Evolutionary conservation across 192 early-diverging fungal species (phyloP).

Genomic region (Chytriomyces hyalinus): DNA sequence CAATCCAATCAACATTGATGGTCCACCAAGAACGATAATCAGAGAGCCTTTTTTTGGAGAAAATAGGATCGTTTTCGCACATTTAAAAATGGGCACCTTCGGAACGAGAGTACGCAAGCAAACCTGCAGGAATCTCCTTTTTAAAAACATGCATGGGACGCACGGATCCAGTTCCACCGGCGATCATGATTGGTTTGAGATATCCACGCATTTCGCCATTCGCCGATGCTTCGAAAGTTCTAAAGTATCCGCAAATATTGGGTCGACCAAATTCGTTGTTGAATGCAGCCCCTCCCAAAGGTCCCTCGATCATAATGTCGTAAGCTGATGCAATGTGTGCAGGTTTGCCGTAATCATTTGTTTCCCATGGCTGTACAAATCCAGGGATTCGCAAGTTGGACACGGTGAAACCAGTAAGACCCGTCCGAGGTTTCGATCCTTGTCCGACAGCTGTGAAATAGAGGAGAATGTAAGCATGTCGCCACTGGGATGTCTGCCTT

Average conservation of each 20-base stretch:
- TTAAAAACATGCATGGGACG: constrained; percentile 90
- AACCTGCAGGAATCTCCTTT: constrained; percentile 76
- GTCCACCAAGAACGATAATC: constrained; percentile 93
- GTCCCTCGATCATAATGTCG: constrained; percentile 98
- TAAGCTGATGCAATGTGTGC: constrained; percentile 87
- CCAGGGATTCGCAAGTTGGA: constrained; percentile 94
- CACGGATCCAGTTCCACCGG: constrained; percentile 94
- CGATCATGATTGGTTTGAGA: constrained; percentile 99
- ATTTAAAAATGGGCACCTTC: not conserved
- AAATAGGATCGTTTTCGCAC: not conserved
- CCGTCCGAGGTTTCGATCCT: constrained; percentile 95
- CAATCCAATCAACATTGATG: constrained; percentile 97
- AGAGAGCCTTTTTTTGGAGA: constrained; percentile 44
- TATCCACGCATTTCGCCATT: constrained; percentile 88
- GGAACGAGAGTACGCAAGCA: constrained; percentile 26
- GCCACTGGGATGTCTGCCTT: not conserved
- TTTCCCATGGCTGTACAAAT: constrained; percentile 92
- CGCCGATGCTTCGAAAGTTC: constrained; percentile 70
- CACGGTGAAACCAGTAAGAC: constrained; percentile 93
- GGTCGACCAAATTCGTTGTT: constrained; percentile 99
- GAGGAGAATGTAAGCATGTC: not conserved
- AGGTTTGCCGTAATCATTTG: constrained; percentile 78
- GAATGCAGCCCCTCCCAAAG: constrained; percentile 97
- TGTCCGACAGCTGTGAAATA: constrained; percentile 76
- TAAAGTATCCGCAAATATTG: constrained; percentile 93